Evolutionary conservation across 1,139 yeast genomes (phyloP).

Genomic region (Schizosaccharomyces versatilis): DNA sequence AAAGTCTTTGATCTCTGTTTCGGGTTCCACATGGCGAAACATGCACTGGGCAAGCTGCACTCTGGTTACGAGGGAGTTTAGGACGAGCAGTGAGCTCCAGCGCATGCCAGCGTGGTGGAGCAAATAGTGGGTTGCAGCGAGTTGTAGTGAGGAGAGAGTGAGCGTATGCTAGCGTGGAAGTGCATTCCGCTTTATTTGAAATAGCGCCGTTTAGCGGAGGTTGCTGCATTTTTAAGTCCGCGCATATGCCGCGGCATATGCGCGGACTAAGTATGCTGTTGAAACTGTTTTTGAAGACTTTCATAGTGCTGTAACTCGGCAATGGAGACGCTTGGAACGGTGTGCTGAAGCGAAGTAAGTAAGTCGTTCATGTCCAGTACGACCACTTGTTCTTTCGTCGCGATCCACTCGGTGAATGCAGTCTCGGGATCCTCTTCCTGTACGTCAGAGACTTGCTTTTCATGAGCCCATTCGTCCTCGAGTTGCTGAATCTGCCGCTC

Average conservation of each 20-base stretch:
- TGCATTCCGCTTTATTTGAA: no score
- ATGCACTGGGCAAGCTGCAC: no score
- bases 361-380: slow-evolving; percentile 29
- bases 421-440: slow-evolving; percentile 68
- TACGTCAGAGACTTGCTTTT: slow-evolving; percentile 28
- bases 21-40: not conserved
- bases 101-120: no score
- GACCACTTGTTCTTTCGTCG: slow-evolving; percentile 42
- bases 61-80: no score
- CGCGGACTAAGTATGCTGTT: no score
- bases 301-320: slow-evolving; percentile 71
- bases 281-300: slow-evolving; percentile 28
- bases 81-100: no score
- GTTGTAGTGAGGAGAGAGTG: no score
- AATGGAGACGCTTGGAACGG: slow-evolving; percentile 68
- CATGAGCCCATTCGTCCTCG: slow-evolving; percentile 46
- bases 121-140: no score
- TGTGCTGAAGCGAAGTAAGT: slow-evolving; percentile 42
- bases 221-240: no score
- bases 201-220: no score
- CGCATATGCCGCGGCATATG: no score
- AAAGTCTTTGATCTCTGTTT: not conserved
- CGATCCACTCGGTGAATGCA: slow-evolving; percentile 47
- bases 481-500: slow-evolving; percentile 44
- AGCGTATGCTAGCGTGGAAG: no score